Conservation (phyloP, 129 eudicot genomes). For the Apium graveolens region DNA sequence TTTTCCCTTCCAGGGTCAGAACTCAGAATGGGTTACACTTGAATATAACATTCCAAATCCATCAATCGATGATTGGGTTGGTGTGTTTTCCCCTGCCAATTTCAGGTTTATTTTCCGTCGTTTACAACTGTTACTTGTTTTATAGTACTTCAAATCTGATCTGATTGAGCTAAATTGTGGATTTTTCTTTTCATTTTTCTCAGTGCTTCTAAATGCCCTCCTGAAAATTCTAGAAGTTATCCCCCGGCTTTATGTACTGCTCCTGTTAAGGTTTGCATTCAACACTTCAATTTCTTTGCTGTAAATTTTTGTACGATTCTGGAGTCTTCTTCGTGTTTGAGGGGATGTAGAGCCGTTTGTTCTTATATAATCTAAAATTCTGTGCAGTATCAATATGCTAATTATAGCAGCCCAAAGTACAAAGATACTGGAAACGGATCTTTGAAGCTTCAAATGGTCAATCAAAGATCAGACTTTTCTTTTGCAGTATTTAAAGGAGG, state of each 20-base stretch:
- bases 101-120: constrained; percentile 44
- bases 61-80: constrained; percentile 79
- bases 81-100: constrained; percentile 92
- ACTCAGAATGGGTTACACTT: constrained; percentile 60
- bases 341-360: background rate
- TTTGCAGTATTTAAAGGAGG: constrained; percentile 90
- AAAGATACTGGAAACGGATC: constrained; percentile 55
- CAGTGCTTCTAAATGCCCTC: constrained; percentile 64
- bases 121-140: background rate
- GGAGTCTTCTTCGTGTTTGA: background rate
- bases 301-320: background rate
- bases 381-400: constrained; percentile 87
- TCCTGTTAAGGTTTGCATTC: constrained; percentile 70
- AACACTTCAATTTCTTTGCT: constrained; percentile 12
- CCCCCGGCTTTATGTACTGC: constrained; percentile 83
- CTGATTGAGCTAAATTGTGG: background rate
- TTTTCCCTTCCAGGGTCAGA: constrained; percentile 36
- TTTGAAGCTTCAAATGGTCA: constrained; percentile 75
- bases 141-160: background rate
- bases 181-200: constrained; percentile 8
- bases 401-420: constrained; percentile 60
- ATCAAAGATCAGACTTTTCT: constrained; percentile 76
- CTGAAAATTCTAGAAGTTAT: constrained; percentile 48
- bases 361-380: constrained; percentile 7
- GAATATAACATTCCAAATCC: constrained; percentile 51